Evolutionary conservation across 2,329 filamentous ascomycete species (phyloP).

Genomic region (Endoconidiophora laricicola): DNA sequence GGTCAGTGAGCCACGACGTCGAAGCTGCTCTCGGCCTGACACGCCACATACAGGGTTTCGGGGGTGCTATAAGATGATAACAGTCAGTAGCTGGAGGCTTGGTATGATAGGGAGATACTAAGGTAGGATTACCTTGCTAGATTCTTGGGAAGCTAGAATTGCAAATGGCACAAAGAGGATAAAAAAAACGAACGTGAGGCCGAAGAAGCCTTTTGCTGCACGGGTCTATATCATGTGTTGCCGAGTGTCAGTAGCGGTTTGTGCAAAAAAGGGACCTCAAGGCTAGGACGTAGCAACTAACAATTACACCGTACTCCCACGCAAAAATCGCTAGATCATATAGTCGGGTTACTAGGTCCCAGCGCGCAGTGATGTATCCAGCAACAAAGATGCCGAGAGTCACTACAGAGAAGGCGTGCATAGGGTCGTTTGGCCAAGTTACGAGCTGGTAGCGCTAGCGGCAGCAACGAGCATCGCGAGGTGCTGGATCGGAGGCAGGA

Average conservation of each 20-base stretch:
- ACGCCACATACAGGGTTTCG: slow-evolving; percentile 62
- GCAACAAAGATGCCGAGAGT: slow-evolving; percentile 97
- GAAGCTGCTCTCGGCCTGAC: slow-evolving; percentile 87
- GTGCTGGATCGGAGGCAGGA: neutral
- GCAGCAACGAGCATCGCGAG: slow-evolving; percentile 7
- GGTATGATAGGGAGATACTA: neutral
- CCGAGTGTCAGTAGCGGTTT: slow-evolving; percentile 3
- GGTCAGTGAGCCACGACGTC: slow-evolving; percentile 60
- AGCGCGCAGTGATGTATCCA: slow-evolving; percentile 97
- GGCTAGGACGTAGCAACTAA: slow-evolving; percentile 29
- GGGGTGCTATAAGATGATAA: slow-evolving; percentile 47
- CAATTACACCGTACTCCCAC: slow-evolving; percentile 96
- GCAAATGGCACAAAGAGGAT: slow-evolving; percentile 70
- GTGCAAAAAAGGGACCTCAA: neutral
- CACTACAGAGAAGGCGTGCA: slow-evolving; percentile 96
- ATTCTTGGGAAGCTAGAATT: slow-evolving; percentile 65
- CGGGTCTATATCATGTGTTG: slow-evolving; percentile 7
- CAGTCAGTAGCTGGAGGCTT: neutral
- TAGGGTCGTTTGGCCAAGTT: slow-evolving; percentile 34
- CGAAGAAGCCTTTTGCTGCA: slow-evolving; percentile 16
- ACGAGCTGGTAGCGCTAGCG: neutral
- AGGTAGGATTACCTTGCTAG: slow-evolving; percentile 47
- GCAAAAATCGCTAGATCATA: slow-evolving; percentile 96
- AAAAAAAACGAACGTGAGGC: slow-evolving; percentile 73
- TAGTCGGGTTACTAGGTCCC: slow-evolving; percentile 90